Evolutionary conservation across 805 yeast genomes (phyloP).

Genomic region (Ogataea sp.): DNA sequence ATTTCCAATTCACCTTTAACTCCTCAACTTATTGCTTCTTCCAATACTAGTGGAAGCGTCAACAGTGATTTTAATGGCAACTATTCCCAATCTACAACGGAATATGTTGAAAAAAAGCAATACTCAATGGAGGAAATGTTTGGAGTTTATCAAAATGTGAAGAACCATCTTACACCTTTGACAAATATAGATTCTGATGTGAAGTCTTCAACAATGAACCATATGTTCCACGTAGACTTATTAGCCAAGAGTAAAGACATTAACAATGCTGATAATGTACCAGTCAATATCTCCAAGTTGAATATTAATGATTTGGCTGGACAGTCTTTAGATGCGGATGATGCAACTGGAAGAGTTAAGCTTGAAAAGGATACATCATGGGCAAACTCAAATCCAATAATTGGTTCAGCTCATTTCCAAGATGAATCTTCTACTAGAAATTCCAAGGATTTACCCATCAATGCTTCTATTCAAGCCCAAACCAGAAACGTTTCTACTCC

Average conservation of each 20-base stretch:
- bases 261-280: too few relatives aligned
- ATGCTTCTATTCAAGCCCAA: too few relatives aligned
- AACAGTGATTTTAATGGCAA: not conserved
- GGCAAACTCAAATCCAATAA: not conserved
- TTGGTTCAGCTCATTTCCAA: not conserved
- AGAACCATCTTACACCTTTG: conserved; percentile 17
- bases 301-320: not conserved
- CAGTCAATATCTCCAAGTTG: conserved; percentile 5
- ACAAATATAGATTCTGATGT: conserved; percentile 19
- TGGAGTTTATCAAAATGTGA: conserved; percentile 35
- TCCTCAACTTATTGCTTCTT: not conserved
- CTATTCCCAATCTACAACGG: not conserved
- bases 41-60: not conserved
- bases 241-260: too few relatives aligned
- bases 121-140: conserved; percentile 48
- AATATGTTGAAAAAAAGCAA: conserved; percentile 6
- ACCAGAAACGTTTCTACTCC: not conserved
- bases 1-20: not conserved
- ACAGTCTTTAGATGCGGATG: conserved; percentile 2
- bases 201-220: conserved; percentile 18
- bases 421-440: not conserved
- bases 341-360: not conserved
- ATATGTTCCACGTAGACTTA: conserved; percentile 10
- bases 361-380: conserved; percentile 12
- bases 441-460: too few relatives aligned